phyloP scores from a whole-genome alignment of 179 eudicot species.

The Sideroxylon spinosum region DNA sequence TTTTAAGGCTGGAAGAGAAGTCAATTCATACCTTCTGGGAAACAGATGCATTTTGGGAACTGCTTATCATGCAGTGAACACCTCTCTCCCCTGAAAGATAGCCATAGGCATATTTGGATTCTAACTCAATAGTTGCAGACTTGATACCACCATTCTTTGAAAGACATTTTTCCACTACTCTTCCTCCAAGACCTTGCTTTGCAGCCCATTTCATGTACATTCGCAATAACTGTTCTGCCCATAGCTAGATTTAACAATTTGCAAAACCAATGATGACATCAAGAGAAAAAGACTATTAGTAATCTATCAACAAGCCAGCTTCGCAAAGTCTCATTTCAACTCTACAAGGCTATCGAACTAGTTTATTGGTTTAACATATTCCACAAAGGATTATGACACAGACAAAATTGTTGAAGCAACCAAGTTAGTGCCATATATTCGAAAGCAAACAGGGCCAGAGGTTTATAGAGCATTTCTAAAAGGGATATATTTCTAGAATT shows the following conservation, averaged over 20 bases:
- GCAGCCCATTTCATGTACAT: constrained; percentile 83
- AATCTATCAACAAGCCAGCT: background rate
- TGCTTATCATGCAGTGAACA: constrained; percentile 54
- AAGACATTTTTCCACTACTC: constrained; percentile 56
- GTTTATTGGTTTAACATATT: constrained; percentile 7
- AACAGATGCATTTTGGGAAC: constrained; percentile 27
- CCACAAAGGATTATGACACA: background rate
- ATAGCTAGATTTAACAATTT: constrained; percentile 41
- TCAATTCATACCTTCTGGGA: constrained; percentile 33
- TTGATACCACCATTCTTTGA: constrained; percentile 52
- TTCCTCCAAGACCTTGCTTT: constrained; percentile 59
- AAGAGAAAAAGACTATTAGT: background rate
- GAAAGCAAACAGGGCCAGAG: background rate
- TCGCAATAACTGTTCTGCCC: constrained; percentile 61
- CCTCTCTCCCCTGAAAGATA: constrained; percentile 80
- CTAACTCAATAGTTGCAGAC: constrained; percentile 69
- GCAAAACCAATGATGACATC: constrained; percentile 9
- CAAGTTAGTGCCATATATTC: background rate
- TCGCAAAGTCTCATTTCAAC: background rate
- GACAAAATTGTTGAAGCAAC: background rate
- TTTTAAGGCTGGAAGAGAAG: background rate
- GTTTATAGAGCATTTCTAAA: background rate
- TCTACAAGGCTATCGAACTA: background rate
- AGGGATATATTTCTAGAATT: background rate
- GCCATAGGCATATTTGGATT: constrained; percentile 78